Base-by-base conservation (phyloP, 345 rosid genomes). In the Trapa incisa region DNA sequence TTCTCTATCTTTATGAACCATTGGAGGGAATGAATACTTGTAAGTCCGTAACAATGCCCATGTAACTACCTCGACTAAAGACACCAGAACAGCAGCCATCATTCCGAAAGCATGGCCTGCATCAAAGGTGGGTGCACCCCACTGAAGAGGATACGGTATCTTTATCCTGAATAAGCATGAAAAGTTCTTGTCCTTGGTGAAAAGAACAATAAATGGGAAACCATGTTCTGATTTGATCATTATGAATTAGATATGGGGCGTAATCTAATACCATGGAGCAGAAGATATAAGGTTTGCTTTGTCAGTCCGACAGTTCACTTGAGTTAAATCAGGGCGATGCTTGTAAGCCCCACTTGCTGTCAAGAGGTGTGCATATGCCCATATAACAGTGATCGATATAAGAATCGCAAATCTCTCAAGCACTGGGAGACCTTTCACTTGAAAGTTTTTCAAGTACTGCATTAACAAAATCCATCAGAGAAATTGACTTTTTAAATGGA, bases 81-180 rank as follows among this genome's bases (percentile, higher is more conserved):
- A 95, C 73, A 95, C 99, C 6, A 95, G 68, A 70, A 86, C 97
- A 45, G 99, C 90, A 41, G 97, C 97, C 93, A 95, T 89, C 99
- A 91, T 95, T 65, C 91, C 99, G 35, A 91, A 91, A 68, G 96
- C 88, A 82, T 91, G 99, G 45, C 96, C 96, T 63, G 93, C 99
- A 85, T 95, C 89, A 74, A 95, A 95, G 64, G 89, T 91, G 64
- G 97, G 99, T 50, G 99, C 99, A 66, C 99, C 99, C 99, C 99
- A 95, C 65, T 95, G 93, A 48, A 91, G 97, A 80, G 99, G 99
- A 79, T 91, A 95, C 38, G 97, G 99, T 52, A 91, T 83, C 78
- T 87, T 91, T 79, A 95, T 85, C 99, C 99, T 94, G 76, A 43
- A 36, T 43, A 65, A 72, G 60, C 2, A 72, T 45, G 6, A 33